Base-by-base conservation (phyloP, 495 filamentous ascomycete genomes). In the Thermothielavioides terrestris region DNA sequence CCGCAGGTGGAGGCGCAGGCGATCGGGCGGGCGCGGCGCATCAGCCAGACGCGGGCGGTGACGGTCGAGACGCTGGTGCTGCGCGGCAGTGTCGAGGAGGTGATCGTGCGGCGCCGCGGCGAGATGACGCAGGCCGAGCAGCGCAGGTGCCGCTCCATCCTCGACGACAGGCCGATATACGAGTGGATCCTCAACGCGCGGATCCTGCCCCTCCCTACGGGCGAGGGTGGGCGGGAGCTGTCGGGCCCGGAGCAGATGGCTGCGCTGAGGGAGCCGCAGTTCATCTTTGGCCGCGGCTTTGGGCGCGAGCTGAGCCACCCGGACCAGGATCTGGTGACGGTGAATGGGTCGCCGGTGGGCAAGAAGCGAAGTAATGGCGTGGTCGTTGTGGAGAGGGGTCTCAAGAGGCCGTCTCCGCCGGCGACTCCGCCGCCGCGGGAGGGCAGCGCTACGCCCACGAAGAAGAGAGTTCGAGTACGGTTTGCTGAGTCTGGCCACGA, bases 1-100 rank as follows among this genome's bases (percentile, higher is more conserved):
- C 86, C 88, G 0, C 83, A 86, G 50, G 77, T 95, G 7, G 87
- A 95, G 59, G 88, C 85, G 3, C 91, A 97, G 63, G 91, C 91
- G 3, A 86, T 96, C 54, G 94, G 91, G 55, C 84, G 91, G 57
- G 88, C 87, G 0, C 85, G 94, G 53, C 76, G 91, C 23, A 94
- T 97, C 53, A 87, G 88, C 2, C 91, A 95, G 61, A 80, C 78
- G 9, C 78, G 76, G 47, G 80, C 84, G 0, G 92, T 96, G 0
- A 80, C 78, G 8, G 91, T 95, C 7, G 88, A 95, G 65, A 97
- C 89, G 0, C 73, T 97, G 1, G 86, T 91, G 0, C 63, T 92
- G n/a, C 72, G 77, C 37, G 83, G 80, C 32, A 94, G 86, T 4
- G 74, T 96, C 2, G 91, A 97, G 55, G 89, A 96, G 61, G 78